Evolutionary conservation across 2,329 filamentous ascomycete species (phyloP), one percentile per base, ranked within the genome.

Genomic region (Trichoderma atrobrunneum): DNA sequence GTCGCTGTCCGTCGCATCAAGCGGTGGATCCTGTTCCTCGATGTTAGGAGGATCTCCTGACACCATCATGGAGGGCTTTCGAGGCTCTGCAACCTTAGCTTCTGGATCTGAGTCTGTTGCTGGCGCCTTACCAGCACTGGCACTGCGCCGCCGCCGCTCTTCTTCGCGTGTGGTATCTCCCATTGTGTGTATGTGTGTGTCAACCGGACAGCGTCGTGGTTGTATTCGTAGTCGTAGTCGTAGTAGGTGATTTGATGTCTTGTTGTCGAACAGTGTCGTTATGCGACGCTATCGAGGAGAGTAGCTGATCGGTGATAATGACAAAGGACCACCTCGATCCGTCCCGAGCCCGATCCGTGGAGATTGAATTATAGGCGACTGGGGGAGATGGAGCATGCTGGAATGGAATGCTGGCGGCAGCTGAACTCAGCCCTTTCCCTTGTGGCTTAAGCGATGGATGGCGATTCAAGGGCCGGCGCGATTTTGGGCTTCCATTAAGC

Each of bases 11-110:
- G 34, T 43, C 11, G 61, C 71, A n/a, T 70, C 66, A 5, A 72
- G 71, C 48, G 67, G 65, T n/a, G 71, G 60, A 28, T 72, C 71
- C 60, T 64, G 67, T 43, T 60, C 66, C 59, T 51, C 34, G 34
- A 72, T 54, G 54, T 72, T 65, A 43, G 70, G 64, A 54, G 57
- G 28, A 30, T 62, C 66, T 61, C n/a, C 66, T 54, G 39, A 26
- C 36, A 70, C 57, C 16, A 54, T 28, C 7, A 57, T 28, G 39
- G 67, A 30, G 28, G 32, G 30, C 43, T 54, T 66, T 56, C 32
- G 62, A 61, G 70, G 24, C n/a, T 67, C 70, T 36, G 62, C 70
- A 67, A 54, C 56, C 62, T 72, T 61, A 18, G 63, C 34, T 67
- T 64, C 62, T 26, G 62, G 56, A n/a, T 51, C 56, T 28, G 36